phyloP scores from a whole-genome alignment of 2,329 filamentous ascomycete genomes.

The Bisporella sp. region DNA sequence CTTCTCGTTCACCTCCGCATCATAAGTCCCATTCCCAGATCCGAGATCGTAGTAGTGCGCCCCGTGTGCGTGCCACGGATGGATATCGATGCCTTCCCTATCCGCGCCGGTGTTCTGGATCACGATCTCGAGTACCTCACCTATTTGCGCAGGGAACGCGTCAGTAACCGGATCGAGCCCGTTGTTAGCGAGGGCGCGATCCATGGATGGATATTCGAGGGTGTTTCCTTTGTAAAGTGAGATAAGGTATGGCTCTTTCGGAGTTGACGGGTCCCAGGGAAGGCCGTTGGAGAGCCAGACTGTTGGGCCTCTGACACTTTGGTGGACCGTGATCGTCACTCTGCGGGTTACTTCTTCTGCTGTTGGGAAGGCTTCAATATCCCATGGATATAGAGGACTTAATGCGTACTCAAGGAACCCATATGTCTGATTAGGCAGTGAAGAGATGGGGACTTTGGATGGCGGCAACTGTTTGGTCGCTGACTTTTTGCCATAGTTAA shows the following conservation, averaged over 20 bases:
- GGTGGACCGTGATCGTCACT: constrained; percentile 29
- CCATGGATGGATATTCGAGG: constrained; percentile 33
- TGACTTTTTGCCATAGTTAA: constrained; percentile 27
- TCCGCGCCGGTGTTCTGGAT: constrained; percentile 34
- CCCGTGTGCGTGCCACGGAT: constrained; percentile 42
- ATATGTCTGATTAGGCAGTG: constrained; percentile 17
- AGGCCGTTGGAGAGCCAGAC: constrained; percentile 27
- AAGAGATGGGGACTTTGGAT: constrained; percentile 5
- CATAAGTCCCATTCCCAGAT: constrained; percentile 36
- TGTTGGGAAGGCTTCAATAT: constrained; percentile 19
- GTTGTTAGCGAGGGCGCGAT: constrained; percentile 32
- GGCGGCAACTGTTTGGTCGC: background rate
- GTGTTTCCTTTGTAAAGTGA: constrained; percentile 35
- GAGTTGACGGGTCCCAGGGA: constrained; percentile 27
- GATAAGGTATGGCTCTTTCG: constrained; percentile 36
- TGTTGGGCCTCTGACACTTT: constrained; percentile 12
- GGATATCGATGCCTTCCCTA: constrained; percentile 29
- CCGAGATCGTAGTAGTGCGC: constrained; percentile 38
- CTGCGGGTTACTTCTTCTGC: constrained; percentile 30
- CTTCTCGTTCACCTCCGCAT: constrained; percentile 32
- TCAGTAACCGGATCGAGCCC: constrained; percentile 36
- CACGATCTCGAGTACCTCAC: constrained; percentile 40
- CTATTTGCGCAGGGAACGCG: constrained; percentile 36
- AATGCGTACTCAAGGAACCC: constrained; percentile 31
- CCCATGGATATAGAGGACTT: constrained; percentile 12